Base-by-base conservation (phyloP, 768 basidiomycete genomes). In the Podaxis sp. region DNA sequence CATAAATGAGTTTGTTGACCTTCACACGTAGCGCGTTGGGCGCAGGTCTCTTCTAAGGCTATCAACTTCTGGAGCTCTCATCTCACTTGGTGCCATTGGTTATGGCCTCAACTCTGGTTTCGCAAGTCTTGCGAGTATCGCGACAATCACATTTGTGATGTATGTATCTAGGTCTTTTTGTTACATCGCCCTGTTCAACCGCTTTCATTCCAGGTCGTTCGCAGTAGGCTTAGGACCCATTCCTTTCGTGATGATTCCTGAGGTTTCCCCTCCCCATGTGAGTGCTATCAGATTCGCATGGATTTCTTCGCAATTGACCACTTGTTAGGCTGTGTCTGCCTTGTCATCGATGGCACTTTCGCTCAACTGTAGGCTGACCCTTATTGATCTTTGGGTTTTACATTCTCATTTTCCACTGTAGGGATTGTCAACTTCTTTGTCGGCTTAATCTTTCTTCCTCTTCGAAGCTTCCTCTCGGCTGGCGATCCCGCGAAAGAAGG, bases 231-330 rank as follows among this genome's bases (percentile, higher is more conserved):
- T 98, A 16, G 96, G 96, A 0, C 95, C 96, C 1, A 76, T 98
- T 36, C 95, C 96, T 0, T 98, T 95, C 69, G 86, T 98, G 40
- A 87, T 98, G 72, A 87, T 96, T 35, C 87, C 94, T 14, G 95
- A 98, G 69, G 85, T 97, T 21, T 89, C 94, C 2, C 93, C 93
- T 1, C 72, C 82, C 53, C 82, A 89, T 66, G 93, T 89, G 71
- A 63, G 90, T 44, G 55, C 23, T 3, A 21, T 57, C 35, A 18
- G 1, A 55, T 32, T 32, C 37, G n/a, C 25, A 32, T 61, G 46
- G 46, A 37, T 42, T 21, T 54, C 48, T 57, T 61, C 61, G 21
- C 10, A 23, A 48, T 11, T 62, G 28, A 61, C 27, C 23, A 32
- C 28, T 40, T 59, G 50, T 28, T 57, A 91, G 87, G 90, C 90